These are phyloP conservation scores for Geranium incanum DNA, from an alignment of 441 rosid species.

Conservation along the genomic window DNA sequence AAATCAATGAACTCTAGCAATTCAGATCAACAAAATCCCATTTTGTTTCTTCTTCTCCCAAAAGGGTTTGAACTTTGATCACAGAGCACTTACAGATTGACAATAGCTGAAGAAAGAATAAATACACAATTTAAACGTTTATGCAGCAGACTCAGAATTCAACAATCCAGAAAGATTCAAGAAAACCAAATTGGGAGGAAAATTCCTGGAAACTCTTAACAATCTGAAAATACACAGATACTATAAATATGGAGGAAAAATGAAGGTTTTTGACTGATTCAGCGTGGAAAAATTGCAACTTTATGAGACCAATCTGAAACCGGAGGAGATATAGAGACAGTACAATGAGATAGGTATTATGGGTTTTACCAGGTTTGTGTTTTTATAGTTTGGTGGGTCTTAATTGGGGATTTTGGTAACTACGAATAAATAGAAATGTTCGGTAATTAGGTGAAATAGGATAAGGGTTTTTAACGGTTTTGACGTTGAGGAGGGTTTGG, in stretches of 20 bases:
- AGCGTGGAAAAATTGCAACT: constrained; percentile 1
- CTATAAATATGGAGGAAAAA: not conserved
- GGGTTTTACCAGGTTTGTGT: not conserved
- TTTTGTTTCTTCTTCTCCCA: too few species aligned
- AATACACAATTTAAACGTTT: not conserved
- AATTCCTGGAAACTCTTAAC: not conserved
- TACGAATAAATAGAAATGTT: too few species aligned
- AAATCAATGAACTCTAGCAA: not conserved
- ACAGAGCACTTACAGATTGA: too few species aligned
- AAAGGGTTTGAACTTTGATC: too few species aligned
- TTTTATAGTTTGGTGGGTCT: not conserved
- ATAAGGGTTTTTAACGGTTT: not conserved
- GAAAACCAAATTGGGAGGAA: not conserved
- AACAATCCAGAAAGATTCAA: not conserved
- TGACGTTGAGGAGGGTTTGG: not conserved
- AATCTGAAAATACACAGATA: not conserved
- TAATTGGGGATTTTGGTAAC: too few species aligned
- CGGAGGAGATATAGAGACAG: not conserved
- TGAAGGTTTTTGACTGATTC: not conserved
- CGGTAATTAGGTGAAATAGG: not conserved
- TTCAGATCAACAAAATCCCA: not conserved
- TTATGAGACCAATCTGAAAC: not conserved
- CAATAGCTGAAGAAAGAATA: not conserved
- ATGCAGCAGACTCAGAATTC: not conserved
- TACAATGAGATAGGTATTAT: not conserved